phyloP scores from a whole-genome alignment of 495 filamentous ascomycete species.

The Aspergillus campestris region DNA sequence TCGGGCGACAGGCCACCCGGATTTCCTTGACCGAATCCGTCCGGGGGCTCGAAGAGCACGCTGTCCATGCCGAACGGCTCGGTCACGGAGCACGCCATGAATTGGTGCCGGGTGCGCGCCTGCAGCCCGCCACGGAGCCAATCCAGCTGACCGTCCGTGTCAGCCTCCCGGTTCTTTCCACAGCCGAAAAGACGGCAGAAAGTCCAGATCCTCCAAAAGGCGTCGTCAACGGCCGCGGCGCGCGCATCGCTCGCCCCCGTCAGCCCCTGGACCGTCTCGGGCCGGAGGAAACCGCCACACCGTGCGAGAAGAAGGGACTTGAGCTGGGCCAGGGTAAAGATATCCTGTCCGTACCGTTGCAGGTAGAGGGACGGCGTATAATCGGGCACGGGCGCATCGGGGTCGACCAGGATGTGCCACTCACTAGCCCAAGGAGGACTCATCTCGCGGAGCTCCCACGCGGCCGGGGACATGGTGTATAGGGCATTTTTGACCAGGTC shows the following conservation, averaged over 20 bases:
- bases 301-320: constrained; percentile 53
- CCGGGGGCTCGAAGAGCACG: constrained; percentile 47
- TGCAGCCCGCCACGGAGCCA: constrained; percentile 53
- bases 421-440: constrained; percentile 46
- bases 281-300: constrained; percentile 50
- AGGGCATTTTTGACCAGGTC: constrained; percentile 46
- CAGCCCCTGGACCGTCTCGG: constrained; percentile 48
- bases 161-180: constrained; percentile 50
- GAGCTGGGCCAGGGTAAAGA: constrained; percentile 49
- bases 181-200: constrained; percentile 61
- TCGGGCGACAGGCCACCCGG: constrained; percentile 42
- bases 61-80: constrained; percentile 45
- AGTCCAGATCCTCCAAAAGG: constrained; percentile 62
- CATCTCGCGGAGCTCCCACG: constrained; percentile 59
- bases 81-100: constrained; percentile 24
- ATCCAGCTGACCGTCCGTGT: constrained; percentile 55
- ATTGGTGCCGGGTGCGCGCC: constrained; percentile 29
- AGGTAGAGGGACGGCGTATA: constrained; percentile 52
- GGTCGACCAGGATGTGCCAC: constrained; percentile 32
- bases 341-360: constrained; percentile 46
- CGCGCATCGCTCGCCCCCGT: constrained; percentile 40
- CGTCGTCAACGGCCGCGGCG: constrained; percentile 51
- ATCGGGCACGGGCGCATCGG: constrained; percentile 42
- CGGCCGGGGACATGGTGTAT: constrained; percentile 50
- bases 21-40: constrained; percentile 54